Evolutionary conservation across 1,284 basidiomycete genomes (phyloP).

Genomic region (Tilletiopsis washingtonensis): DNA sequence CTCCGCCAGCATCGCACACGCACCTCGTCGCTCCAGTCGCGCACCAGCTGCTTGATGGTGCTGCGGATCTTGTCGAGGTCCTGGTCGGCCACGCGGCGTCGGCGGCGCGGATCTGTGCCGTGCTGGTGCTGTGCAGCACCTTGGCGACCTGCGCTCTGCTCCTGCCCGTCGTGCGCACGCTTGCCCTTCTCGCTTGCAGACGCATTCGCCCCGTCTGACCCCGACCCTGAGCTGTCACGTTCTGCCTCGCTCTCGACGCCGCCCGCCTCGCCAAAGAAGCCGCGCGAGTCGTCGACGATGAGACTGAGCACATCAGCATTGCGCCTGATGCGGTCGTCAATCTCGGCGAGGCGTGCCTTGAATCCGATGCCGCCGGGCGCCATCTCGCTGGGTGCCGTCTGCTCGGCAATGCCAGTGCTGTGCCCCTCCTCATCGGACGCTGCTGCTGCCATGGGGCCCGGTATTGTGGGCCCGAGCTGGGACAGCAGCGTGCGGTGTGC

Average conservation of each 20-base stretch:
- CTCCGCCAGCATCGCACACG: too few relatives aligned
- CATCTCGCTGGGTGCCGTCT: background rate
- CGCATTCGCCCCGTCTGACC: background rate
- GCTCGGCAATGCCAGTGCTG: background rate
- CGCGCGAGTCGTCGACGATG: conserved; percentile 33
- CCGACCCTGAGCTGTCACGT: background rate
- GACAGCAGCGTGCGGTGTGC: conserved; percentile 33
- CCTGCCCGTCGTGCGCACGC: background rate
- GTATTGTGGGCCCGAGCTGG: conserved; percentile 16
- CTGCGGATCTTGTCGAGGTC: conserved; percentile 44
- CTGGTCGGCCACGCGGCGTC: conserved; percentile 17
- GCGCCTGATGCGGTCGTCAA: conserved; percentile 45
- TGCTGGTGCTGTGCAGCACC: too few relatives aligned
- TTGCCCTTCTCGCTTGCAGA: background rate
- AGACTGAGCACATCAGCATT: conserved; percentile 37
- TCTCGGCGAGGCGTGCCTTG: conserved; percentile 31
- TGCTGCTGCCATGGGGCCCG: conserved; percentile 9
- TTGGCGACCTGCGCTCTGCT: background rate
- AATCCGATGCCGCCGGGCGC: conserved; percentile 14
- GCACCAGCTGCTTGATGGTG: conserved; percentile 42
- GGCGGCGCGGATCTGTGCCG: background rate
- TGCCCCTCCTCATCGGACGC: background rate
- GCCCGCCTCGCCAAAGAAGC: conserved; percentile 27
- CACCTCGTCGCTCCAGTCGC: conserved; percentile 41
- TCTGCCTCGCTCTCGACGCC: conserved; percentile 3